A percentile compares a stretch with the other conserved stretches of the same genome.
Conservation (phyloP, 2,329 filamentous ascomycete species). For the Pseudofabraea citricarpa region DNA sequence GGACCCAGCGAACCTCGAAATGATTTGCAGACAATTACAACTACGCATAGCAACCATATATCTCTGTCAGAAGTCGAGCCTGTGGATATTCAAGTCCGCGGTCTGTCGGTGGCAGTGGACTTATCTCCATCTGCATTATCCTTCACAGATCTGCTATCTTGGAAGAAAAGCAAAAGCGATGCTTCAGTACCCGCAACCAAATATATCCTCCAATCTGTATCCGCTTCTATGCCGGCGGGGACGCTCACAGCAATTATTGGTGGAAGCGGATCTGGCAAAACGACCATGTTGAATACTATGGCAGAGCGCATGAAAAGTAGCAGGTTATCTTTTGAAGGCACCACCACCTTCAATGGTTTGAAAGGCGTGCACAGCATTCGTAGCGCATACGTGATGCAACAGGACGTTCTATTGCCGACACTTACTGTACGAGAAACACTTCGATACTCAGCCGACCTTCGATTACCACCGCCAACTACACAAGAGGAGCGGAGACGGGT, state of each 20-base stretch:
- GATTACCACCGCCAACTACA: slow-evolving; percentile 59
- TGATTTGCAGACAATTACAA: slow-evolving; percentile 8
- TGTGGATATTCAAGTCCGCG: slow-evolving; percentile 48
- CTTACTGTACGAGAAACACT: slow-evolving; percentile 74
- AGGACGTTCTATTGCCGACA: slow-evolving; percentile 68
- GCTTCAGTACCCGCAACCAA: slow-evolving; percentile 33
- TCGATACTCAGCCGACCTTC: slow-evolving; percentile 66
- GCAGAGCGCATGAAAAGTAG: slow-evolving; percentile 60
- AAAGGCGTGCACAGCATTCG: slow-evolving; percentile 48
- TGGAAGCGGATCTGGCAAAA: slow-evolving; percentile 70
- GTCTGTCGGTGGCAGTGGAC: slow-evolving; percentile 52
- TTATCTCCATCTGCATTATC: slow-evolving; percentile 49
- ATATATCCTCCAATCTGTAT: slow-evolving; percentile 57
- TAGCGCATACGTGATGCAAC: slow-evolving; percentile 70
- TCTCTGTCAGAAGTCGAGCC: slow-evolving; percentile 45
- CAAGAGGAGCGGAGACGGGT: slow-evolving; percentile 53
- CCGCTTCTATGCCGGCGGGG: slow-evolving; percentile 58
- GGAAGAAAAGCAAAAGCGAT: slow-evolving; percentile 25
- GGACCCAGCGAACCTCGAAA: neutral
- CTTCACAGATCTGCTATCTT: slow-evolving; percentile 32
- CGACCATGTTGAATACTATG: slow-evolving; percentile 65
- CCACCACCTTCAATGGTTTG: slow-evolving; percentile 56
- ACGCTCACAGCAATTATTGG: slow-evolving; percentile 73
- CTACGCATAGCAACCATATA: slow-evolving; percentile 21
- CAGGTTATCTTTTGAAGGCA: slow-evolving; percentile 46